These are phyloP conservation scores for Cinnamomum chago DNA, from an alignment of 164 flowering plant genomes.

Conservation along the genomic window DNA sequence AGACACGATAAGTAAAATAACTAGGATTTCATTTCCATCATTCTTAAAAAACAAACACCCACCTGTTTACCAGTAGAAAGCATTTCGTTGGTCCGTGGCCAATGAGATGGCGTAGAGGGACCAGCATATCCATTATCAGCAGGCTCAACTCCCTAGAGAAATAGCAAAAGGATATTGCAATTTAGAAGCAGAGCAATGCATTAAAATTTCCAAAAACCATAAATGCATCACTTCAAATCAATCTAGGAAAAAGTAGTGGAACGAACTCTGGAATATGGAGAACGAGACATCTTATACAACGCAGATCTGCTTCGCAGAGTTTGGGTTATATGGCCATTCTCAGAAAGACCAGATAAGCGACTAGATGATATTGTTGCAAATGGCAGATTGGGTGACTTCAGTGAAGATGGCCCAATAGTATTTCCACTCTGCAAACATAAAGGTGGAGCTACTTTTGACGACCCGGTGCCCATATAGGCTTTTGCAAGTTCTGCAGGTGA, in stretches of 20 bases:
- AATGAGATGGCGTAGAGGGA: conserved; percentile 38
- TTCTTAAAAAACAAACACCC: conserved; percentile 10
- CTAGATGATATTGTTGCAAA: conserved; percentile 34
- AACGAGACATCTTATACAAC: conserved; percentile 72
- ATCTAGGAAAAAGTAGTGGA: not conserved
- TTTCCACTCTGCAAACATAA: conserved; percentile 34
- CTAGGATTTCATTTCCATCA: not conserved
- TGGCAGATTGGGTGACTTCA: conserved; percentile 32
- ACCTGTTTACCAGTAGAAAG: conserved; percentile 40
- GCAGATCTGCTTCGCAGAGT: conserved; percentile 76
- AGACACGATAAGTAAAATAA: not conserved
- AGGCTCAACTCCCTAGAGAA: conserved; percentile 33
- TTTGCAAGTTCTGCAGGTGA: conserved; percentile 88
- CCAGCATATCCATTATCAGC: conserved; percentile 28
- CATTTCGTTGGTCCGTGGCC: conserved; percentile 27
- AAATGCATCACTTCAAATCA: not conserved
- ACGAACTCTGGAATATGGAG: conserved; percentile 58
- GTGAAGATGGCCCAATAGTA: conserved; percentile 6
- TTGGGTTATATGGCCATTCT: conserved; percentile 50
- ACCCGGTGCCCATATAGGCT: conserved; percentile 77
- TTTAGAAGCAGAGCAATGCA: not conserved
- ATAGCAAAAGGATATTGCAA: not conserved
- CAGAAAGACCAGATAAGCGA: conserved; percentile 19
- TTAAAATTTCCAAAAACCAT: not conserved
- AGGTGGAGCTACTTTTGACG: conserved; percentile 48